These are phyloP conservation scores for Neurospora sp. DNA, from an alignment of 495 filamentous ascomycete species.

Conservation along the genomic window DNA sequence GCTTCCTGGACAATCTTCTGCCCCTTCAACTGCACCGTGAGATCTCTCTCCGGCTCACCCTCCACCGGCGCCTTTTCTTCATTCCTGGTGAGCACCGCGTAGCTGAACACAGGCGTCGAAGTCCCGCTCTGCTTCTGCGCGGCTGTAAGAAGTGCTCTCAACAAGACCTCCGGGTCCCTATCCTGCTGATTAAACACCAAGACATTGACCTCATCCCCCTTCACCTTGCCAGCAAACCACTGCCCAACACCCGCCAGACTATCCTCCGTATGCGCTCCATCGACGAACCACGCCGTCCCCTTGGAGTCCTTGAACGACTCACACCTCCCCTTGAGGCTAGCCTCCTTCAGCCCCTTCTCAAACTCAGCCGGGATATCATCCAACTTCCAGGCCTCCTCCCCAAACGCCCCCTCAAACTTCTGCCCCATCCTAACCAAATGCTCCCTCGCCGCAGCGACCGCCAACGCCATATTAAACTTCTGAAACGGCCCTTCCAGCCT, in stretches of 20 bases:
- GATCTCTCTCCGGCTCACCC: constrained; percentile 17
- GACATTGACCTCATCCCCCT: constrained; percentile 25
- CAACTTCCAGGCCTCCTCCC: constrained; percentile 4
- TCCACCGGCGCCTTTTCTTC: constrained; percentile 15
- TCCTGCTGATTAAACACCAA: constrained; percentile 95
- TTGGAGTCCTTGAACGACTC: constrained; percentile 50
- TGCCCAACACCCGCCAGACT: constrained; percentile 59
- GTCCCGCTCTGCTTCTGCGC: constrained; percentile 1
- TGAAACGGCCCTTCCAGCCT: constrained; percentile 32
- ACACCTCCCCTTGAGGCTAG: constrained; percentile 62
- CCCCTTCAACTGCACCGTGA: constrained; percentile 24
- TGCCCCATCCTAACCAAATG: constrained; percentile 19
- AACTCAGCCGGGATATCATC: constrained; percentile 38
- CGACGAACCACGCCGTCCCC: constrained; percentile 65
- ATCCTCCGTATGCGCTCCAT: constrained; percentile 83
- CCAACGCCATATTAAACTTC: constrained; percentile 36
- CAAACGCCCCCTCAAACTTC: constrained; percentile 12
- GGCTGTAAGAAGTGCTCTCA: constrained; percentile 34
- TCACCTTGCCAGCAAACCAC: constrained; percentile 54
- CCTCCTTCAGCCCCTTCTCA: constrained; percentile 53
- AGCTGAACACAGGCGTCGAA: constrained; percentile 16
- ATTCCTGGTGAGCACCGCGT: constrained; percentile 35
- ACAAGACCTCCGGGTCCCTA: constrained; percentile 54
- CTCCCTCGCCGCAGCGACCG: constrained; percentile 28
- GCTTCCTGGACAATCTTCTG: constrained; percentile 14